phyloP scores from a whole-genome alignment of 116 monocot species.

The Posidonia oceanica region DNA sequence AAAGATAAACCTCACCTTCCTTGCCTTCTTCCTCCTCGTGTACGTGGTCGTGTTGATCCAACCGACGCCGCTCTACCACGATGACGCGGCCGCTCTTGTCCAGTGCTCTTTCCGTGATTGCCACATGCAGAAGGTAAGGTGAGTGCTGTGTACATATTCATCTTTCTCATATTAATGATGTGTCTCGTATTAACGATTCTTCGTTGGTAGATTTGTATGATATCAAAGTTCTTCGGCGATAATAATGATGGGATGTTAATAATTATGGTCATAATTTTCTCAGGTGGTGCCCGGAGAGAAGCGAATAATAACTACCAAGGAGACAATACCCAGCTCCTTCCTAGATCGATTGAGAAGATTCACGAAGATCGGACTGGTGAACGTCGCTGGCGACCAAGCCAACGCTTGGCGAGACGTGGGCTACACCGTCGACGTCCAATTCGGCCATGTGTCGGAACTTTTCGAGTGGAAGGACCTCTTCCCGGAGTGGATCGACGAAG shows the following conservation, averaged over 20 bases:
- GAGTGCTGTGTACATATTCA: slow-evolving; percentile 1
- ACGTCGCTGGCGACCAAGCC: slow-evolving; percentile 20
- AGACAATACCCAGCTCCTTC: slow-evolving; percentile 25
- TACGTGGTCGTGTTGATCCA: slow-evolving; percentile 32
- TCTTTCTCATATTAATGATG: background rate
- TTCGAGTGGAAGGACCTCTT: slow-evolving; percentile 62
- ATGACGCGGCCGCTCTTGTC: slow-evolving; percentile 9
- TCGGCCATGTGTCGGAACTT: slow-evolving; percentile 30
- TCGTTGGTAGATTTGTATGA: no score
- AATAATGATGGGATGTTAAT: background rate
- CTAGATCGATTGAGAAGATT: slow-evolving; percentile 2
- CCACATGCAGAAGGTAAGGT: slow-evolving; percentile 62
- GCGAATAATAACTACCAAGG: background rate
- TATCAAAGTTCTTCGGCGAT: no score
- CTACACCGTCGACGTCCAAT: slow-evolving; percentile 11
- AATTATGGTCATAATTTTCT: background rate
- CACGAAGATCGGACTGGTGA: slow-evolving; percentile 39
- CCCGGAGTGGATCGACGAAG: slow-evolving; percentile 84
- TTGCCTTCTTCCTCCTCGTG: slow-evolving; percentile 25
- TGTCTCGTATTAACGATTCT: background rate
- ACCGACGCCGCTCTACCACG: slow-evolving; percentile 11
- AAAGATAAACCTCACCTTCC: slow-evolving; percentile 37
- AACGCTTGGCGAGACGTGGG: slow-evolving; percentile 11
- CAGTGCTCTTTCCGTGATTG: slow-evolving; percentile 28
- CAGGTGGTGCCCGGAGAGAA: background rate